Percentiles rank a stretch among this genome's conserved stretches.
phyloP scores from a whole-genome alignment of 768 basidiomycete genomes.

The Cystofilobasidium ferigula region DNA sequence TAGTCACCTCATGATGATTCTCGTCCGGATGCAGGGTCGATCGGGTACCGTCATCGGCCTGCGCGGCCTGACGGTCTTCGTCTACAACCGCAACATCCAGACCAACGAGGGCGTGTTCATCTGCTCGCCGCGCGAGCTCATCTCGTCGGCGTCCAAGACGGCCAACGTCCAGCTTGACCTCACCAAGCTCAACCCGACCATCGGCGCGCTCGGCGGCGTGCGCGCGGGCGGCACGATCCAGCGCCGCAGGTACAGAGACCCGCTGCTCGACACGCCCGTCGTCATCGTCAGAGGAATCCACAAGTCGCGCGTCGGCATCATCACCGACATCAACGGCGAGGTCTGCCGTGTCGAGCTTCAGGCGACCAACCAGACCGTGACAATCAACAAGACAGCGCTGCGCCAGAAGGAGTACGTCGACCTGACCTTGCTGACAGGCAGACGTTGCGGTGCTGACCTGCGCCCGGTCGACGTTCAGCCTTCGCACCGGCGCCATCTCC shows the following conservation, averaged over 20 bases:
- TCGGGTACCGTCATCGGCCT: conserved; percentile 87
- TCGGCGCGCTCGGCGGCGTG: conserved; percentile 29
- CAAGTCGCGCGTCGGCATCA: conserved; percentile 80
- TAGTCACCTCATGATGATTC: background rate
- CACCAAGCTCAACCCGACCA: conserved; percentile 80
- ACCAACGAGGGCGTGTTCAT: conserved; percentile 97
- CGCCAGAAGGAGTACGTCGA: conserved; percentile 54
- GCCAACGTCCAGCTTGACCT: conserved; percentile 59
- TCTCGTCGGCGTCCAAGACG: conserved; percentile 72
- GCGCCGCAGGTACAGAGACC: conserved; percentile 75
- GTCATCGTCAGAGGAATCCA: conserved; percentile 72
- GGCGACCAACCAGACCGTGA: conserved; percentile 77
- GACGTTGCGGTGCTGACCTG: no score
- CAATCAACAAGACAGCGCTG: conserved; percentile 69
- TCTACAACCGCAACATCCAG: conserved; percentile 77
- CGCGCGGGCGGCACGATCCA: conserved; percentile 47
- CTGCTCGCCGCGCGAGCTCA: conserved; percentile 56
- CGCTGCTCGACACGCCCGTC: conserved; percentile 67
- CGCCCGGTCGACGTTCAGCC: conserved; percentile 1
- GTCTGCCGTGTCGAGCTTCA: conserved; percentile 80
- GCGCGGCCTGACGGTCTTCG: conserved; percentile 83
- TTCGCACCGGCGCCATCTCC: conserved; percentile 11
- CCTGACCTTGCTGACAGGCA: background rate
- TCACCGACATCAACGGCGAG: conserved; percentile 87
- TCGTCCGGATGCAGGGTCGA: conserved; percentile 46